A percentile compares a stretch with the other conserved stretches of the same genome.
Conservation (phyloP, 768 basidiomycete species). For the Pholiota conissans region DNA sequence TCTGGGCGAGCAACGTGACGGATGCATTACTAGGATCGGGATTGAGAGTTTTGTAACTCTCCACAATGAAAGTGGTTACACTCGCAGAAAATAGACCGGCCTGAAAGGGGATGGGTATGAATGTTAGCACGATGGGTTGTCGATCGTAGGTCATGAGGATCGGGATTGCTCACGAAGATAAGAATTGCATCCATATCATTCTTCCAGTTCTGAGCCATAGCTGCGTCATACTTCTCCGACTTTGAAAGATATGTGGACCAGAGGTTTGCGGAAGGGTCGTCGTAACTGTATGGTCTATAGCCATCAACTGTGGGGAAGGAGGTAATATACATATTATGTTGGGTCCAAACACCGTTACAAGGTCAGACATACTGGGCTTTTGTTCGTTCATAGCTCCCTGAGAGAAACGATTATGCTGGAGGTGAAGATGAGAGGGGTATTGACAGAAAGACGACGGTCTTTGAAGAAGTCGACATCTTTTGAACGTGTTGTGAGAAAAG, state of each 20-base stretch:
- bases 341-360: not conserved
- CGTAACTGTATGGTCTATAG: conserved; percentile 22
- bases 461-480: too few relatives aligned
- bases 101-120: conserved; percentile 15
- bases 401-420: not conserved
- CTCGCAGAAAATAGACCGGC: conserved; percentile 42
- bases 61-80: conserved; percentile 39
- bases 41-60: conserved; percentile 34
- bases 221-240: conserved; percentile 32
- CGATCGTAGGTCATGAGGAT: too few relatives aligned
- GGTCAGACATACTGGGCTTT: not conserved
- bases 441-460: not conserved
- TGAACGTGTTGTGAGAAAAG: not conserved
- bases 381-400: not conserved
- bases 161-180: conserved; percentile 36
- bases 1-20: conserved; percentile 29
- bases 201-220: conserved; percentile 36
- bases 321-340: not conserved
- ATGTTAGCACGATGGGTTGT: not conserved
- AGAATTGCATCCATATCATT: conserved; percentile 41
- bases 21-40: conserved; percentile 27
- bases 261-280: conserved; percentile 36
- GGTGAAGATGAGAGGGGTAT: not conserved
- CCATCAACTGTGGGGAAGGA: conserved; percentile 3
- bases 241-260: conserved; percentile 38